Evolutionary conservation across 169 alveolate species (phyloP).

Genomic region (Babesia caballi): DNA sequence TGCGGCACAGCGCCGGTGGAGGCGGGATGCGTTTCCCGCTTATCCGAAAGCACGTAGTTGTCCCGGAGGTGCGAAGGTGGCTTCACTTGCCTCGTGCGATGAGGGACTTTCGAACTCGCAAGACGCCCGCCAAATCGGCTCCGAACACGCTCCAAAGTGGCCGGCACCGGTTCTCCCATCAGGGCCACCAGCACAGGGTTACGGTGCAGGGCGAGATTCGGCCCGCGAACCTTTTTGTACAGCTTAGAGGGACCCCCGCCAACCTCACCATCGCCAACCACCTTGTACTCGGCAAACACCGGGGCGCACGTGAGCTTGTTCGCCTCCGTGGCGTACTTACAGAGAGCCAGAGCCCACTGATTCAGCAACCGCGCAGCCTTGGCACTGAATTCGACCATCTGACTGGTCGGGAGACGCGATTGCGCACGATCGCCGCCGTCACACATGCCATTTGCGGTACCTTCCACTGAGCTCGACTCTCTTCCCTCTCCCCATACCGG

Average conservation of each 20-base stretch:
- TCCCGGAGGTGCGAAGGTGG: too few species aligned
- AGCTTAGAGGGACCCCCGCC: background rate
- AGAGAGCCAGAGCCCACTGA: constrained; percentile 49
- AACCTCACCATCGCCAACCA: background rate
- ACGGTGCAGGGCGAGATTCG: constrained; percentile 4
- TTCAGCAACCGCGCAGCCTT: background rate
- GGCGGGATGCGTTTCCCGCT: too few species aligned
- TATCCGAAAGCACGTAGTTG: too few species aligned
- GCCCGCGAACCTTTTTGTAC: background rate
- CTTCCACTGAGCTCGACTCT: too few species aligned
- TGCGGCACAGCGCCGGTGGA: too few species aligned
- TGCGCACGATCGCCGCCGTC: background rate
- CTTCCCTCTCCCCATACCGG: too few species aligned
- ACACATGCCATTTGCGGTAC: too few species aligned
- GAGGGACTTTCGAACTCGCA: too few species aligned
- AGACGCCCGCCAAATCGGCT: too few species aligned
- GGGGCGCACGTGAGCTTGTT: constrained; percentile 21
- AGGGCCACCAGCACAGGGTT: background rate
- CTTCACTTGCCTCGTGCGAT: too few species aligned
- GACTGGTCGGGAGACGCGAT: too few species aligned
- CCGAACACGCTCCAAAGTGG: too few species aligned
- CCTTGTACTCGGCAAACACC: background rate
- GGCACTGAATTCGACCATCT: background rate
- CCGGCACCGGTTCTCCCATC: background rate
- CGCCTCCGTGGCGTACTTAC: constrained; percentile 21